A percentile compares a stretch with the other conserved stretches of the same genome.
Evolutionary conservation across 306 rosid species (phyloP).

Genomic region (Cotoneaster glaucophyllus): DNA sequence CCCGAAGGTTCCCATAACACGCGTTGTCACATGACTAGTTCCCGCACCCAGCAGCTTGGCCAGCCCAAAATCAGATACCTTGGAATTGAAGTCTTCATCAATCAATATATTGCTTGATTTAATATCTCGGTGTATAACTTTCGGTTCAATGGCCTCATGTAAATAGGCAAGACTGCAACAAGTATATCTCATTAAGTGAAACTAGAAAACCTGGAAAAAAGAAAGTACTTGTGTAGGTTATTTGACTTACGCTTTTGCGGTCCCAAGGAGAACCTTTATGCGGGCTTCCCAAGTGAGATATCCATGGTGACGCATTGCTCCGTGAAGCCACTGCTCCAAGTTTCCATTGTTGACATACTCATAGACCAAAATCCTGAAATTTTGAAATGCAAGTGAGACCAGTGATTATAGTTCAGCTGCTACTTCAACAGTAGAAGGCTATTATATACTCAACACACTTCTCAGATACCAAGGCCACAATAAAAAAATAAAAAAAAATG

Average conservation of each 20-base stretch:
- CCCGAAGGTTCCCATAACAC: slow-evolving; percentile 99
- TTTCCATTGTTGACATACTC: slow-evolving; percentile 95
- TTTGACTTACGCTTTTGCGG: slow-evolving; percentile 86
- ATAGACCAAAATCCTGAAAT: slow-evolving; percentile 73
- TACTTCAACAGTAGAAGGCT: not conserved
- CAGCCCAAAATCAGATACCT: slow-evolving; percentile 94
- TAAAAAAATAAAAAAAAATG: not conserved
- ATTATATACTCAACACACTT: not conserved
- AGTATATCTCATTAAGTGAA: slow-evolving; percentile 18
- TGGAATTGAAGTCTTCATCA: slow-evolving; percentile 82
- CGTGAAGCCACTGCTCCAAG: slow-evolving; percentile 96
- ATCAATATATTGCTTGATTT: slow-evolving; percentile 92
- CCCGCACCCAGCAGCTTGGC: slow-evolving; percentile 93
- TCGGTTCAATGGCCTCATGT: slow-evolving; percentile 94
- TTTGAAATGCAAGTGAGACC: slow-evolving; percentile 2
- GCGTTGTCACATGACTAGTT: slow-evolving; percentile 81
- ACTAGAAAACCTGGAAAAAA: slow-evolving; percentile 12
- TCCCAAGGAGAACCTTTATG: slow-evolving; percentile 80
- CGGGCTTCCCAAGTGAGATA: slow-evolving; percentile 99
- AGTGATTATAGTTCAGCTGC: not conserved
- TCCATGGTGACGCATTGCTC: slow-evolving; percentile 91
- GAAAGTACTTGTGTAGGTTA: not conserved
- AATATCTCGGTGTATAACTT: slow-evolving; percentile 87
- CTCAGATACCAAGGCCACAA: not conserved
- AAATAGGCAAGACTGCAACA: slow-evolving; percentile 76